Conservation (phyloP, 2,329 filamentous ascomycete species). For the Xylariaceae sp. region DNA sequence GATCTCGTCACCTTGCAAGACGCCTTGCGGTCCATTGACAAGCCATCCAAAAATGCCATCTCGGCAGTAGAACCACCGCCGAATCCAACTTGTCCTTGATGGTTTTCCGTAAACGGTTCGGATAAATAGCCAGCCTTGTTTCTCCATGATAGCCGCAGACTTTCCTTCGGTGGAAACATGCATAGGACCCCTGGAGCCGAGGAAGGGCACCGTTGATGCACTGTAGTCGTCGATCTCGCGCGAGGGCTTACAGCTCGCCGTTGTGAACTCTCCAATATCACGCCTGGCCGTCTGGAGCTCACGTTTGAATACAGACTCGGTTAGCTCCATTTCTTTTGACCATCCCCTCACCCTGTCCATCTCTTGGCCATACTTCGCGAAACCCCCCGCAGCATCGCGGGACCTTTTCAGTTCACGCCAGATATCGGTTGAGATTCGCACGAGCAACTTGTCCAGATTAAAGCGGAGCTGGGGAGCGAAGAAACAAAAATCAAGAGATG, state of each 20-base stretch:
- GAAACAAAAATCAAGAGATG: constrained; percentile 89
- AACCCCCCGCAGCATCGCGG: constrained; percentile 60
- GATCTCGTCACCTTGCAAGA: constrained; percentile 93
- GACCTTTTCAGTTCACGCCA: constrained; percentile 80
- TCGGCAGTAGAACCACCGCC: constrained; percentile 93
- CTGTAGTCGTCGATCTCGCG: constrained; percentile 92
- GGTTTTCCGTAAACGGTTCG: constrained; percentile 81
- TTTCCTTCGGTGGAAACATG: constrained; percentile 54
- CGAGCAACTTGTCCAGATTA: constrained; percentile 79
- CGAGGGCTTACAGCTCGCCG: constrained; percentile 70
- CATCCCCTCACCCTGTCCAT: constrained; percentile 91
- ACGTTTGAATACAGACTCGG: constrained; percentile 76
- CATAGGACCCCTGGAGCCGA: constrained; percentile 67
- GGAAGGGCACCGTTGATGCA: constrained; percentile 80
- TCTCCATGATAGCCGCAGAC: constrained; percentile 59
- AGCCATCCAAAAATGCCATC: constrained; percentile 96
- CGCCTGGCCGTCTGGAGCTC: constrained; percentile 76
- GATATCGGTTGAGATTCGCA: constrained; percentile 78
- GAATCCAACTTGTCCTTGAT: constrained; percentile 81
- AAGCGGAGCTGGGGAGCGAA: constrained; percentile 80
- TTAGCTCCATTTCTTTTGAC: constrained; percentile 88
- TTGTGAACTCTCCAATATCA: constrained; percentile 74
- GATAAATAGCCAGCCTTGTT: constrained; percentile 92
- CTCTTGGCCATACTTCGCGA: constrained; percentile 67
- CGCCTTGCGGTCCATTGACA: constrained; percentile 75